Evolutionary conservation across 495 filamentous ascomycete genomes (phyloP).

Genomic region (Echria macrotheca): DNA sequence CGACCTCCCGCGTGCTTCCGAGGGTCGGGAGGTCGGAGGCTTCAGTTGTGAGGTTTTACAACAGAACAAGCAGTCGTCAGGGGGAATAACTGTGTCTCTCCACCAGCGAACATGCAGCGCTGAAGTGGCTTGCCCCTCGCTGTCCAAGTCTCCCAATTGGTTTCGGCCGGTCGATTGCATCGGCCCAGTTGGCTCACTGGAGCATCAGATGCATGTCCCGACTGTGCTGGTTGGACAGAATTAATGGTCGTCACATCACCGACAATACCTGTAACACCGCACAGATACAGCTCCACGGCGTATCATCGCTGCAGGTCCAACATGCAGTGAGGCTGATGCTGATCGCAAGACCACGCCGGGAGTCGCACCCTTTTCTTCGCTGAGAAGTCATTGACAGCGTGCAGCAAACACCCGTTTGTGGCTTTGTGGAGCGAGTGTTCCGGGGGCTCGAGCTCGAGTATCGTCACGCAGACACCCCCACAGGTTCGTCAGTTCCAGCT

Average conservation of each 20-base stretch:
- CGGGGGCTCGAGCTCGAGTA: not conserved
- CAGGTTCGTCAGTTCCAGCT: not conserved
- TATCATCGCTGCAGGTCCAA: not conserved
- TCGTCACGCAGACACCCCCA: not conserved
- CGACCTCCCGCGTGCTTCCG: too few relatives aligned
- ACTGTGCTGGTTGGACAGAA: constrained; percentile 12
- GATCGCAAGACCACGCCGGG: not conserved
- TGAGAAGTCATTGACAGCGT: too few relatives aligned
- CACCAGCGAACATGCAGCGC: too few relatives aligned
- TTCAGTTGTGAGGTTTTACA: too few relatives aligned
- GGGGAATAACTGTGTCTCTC: too few relatives aligned
- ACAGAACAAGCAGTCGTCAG: too few relatives aligned
- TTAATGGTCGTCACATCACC: constrained; percentile 10
- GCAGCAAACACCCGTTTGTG: too few relatives aligned
- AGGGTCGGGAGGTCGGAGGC: too few relatives aligned
- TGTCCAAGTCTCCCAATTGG: not conserved
- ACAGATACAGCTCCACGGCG: constrained; percentile 9
- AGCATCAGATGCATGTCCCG: not conserved
- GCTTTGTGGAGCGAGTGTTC: too few relatives aligned
- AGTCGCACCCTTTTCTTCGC: too few relatives aligned
- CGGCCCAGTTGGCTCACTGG: not conserved
- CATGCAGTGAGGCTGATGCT: not conserved
- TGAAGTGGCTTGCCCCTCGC: not conserved
- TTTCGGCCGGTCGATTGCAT: constrained; percentile 4
- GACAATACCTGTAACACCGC: constrained; percentile 11